phyloP scores from a whole-genome alignment of 2,329 filamentous ascomycete species.

The Colletotrichum orbiculare region DNA sequence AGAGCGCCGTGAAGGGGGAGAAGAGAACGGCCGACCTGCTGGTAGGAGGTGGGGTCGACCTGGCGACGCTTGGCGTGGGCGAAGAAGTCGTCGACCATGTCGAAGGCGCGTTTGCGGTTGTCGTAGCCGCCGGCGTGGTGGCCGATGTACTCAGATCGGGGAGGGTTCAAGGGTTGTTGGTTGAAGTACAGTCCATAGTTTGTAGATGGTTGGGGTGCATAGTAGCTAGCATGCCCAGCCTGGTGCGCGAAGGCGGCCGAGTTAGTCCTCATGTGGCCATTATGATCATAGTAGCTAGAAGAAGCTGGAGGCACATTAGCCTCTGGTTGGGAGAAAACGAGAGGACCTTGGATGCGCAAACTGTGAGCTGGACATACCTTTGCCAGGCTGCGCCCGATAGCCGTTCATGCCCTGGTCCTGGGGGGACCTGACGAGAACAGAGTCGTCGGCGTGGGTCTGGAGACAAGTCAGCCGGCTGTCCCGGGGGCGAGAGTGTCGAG shows the following conservation, averaged over 20 bases:
- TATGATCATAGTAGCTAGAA: slow-evolving; percentile 73
- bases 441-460: slow-evolving; percentile 93
- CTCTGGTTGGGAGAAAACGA: slow-evolving; percentile 47
- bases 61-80: slow-evolving; percentile 91
- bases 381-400: slow-evolving; percentile 65
- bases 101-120: slow-evolving; percentile 84
- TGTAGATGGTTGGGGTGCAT: slow-evolving; percentile 64
- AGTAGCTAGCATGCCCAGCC: slow-evolving; percentile 67
- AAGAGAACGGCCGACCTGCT: slow-evolving; percentile 89
- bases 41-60: slow-evolving; percentile 89
- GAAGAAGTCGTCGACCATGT: slow-evolving; percentile 94
- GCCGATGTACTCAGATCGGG: slow-evolving; percentile 70
- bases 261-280: slow-evolving; percentile 70
- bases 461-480: slow-evolving; percentile 34
- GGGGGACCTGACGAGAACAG: slow-evolving; percentile 71
- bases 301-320: slow-evolving; percentile 61
- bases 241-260: slow-evolving; percentile 67
- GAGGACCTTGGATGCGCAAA: slow-evolving; percentile 38
- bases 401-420: slow-evolving; percentile 64
- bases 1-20: slow-evolving; percentile 81
- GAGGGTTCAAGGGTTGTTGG: slow-evolving; percentile 65
- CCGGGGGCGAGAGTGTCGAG: neutral
- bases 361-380: slow-evolving; percentile 57
- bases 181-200: slow-evolving; percentile 85
- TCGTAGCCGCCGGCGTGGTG: slow-evolving; percentile 70